These are phyloP conservation scores for Penicillium italicum DNA, from an alignment of 2,329 filamentous ascomycete species.

Conservation along the genomic window DNA sequence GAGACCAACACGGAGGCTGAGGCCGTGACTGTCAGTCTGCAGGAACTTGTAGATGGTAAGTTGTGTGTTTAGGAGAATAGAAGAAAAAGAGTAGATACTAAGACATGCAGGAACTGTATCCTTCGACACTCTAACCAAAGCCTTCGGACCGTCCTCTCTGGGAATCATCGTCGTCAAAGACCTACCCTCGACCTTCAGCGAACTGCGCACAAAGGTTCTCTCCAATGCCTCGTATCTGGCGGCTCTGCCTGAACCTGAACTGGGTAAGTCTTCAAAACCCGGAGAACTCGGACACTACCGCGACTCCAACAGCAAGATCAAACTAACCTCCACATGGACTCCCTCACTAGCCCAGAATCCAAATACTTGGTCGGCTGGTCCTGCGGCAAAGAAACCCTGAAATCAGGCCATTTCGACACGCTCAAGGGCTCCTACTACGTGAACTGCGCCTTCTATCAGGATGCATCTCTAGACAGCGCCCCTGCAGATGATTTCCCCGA, in stretches of 20 bases:
- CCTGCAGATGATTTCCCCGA: slow-evolving; percentile 42
- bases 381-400: slow-evolving; percentile 61
- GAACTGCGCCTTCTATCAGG: slow-evolving; percentile 56
- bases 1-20: slow-evolving; percentile 28
- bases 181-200: slow-evolving; percentile 67
- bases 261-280: slow-evolving; percentile 56
- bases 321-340: slow-evolving; percentile 28
- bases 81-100: not conserved
- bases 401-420: slow-evolving; percentile 59
- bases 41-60: slow-evolving; percentile 48
- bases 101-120: slow-evolving; percentile 36
- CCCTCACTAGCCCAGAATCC: slow-evolving; percentile 44
- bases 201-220: slow-evolving; percentile 69
- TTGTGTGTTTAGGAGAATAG: not conserved
- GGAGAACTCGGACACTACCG: not conserved
- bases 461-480: slow-evolving; percentile 36
- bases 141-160: slow-evolving; percentile 85
- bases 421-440: slow-evolving; percentile 64
- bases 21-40: slow-evolving; percentile 48
- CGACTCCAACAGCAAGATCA: not conserved
- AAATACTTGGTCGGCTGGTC: slow-evolving; percentile 64
- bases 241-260: slow-evolving; percentile 66
- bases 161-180: slow-evolving; percentile 93
- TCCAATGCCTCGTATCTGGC: slow-evolving; percentile 88
- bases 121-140: slow-evolving; percentile 52